phyloP scores from a whole-genome alignment of 2,329 filamentous ascomycete species.

The Diplodia seriata region DNA sequence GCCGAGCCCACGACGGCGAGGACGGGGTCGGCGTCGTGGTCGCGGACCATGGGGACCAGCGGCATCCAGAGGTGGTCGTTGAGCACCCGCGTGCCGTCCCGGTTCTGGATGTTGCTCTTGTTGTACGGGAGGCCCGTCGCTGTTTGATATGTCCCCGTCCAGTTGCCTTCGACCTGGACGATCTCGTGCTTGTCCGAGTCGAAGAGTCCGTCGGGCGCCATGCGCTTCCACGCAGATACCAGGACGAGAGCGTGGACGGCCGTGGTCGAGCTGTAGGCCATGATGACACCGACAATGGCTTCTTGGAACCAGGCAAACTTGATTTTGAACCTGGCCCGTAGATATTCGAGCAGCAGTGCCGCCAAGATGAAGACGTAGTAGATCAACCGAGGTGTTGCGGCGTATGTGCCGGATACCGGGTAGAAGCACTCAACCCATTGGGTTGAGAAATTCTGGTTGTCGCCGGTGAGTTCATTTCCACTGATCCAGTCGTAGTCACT shows the following conservation, averaged over 20 bases:
- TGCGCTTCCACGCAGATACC: background rate
- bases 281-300: background rate
- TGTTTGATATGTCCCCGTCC: background rate
- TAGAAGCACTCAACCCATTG: slow-evolving; percentile 9
- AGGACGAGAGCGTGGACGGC: slow-evolving; percentile 2
- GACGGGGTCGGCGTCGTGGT: background rate
- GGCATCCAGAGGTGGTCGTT: slow-evolving; percentile 1
- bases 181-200: background rate
- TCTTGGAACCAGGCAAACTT: background rate
- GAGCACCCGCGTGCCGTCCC: background rate
- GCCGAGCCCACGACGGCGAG: background rate
- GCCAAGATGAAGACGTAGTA: background rate
- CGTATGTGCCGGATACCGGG: background rate
- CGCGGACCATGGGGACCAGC: background rate
- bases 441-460: background rate
- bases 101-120: background rate
- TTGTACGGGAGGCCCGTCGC: background rate
- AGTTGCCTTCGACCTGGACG: slow-evolving; percentile 5
- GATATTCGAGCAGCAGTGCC: background rate
- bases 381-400: background rate
- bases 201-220: background rate
- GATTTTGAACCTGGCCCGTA: background rate
- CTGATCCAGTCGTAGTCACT: background rate
- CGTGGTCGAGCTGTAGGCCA: slow-evolving; percentile 8
- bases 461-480: background rate